Evolutionary conservation across 2,329 filamentous ascomycete species (phyloP).

Genomic region (Coniochaeta sp.): DNA sequence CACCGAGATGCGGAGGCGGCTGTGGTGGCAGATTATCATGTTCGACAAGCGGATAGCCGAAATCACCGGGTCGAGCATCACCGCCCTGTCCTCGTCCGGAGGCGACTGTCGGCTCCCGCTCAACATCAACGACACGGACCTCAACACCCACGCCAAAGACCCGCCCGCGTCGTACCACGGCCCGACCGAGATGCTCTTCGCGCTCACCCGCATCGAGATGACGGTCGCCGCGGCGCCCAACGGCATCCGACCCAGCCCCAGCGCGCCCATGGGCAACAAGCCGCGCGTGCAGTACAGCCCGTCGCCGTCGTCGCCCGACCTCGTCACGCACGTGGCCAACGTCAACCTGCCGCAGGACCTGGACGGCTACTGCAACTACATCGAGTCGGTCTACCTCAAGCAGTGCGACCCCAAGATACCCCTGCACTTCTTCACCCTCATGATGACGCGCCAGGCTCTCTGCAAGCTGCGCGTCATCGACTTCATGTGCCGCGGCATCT

Average conservation of each 20-base stretch:
- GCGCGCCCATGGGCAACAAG: constrained; percentile 7
- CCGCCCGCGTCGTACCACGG: constrained; percentile 38
- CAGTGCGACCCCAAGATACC: constrained; percentile 52
- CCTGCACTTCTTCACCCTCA: constrained; percentile 49
- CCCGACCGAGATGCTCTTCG: constrained; percentile 54
- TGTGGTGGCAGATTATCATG: constrained; percentile 66
- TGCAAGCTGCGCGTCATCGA: constrained; percentile 50
- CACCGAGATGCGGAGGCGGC: constrained; percentile 60
- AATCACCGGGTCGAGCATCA: constrained; percentile 52
- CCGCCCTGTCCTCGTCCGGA: constrained; percentile 41
- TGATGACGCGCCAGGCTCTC: constrained; percentile 48
- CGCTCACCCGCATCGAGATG: constrained; percentile 48
- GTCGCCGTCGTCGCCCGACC: constrained; percentile 31
- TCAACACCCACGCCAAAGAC: constrained; percentile 50
- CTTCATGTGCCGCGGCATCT: constrained; percentile 40
- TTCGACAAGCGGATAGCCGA: constrained; percentile 65
- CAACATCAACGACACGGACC: constrained; percentile 55
- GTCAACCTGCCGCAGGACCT: constrained; percentile 44
- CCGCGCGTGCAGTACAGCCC: constrained; percentile 21
- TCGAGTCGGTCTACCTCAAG: constrained; percentile 48
- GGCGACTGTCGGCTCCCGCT: constrained; percentile 50
- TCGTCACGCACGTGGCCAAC: constrained; percentile 40
- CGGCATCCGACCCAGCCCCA: constrained; percentile 20
- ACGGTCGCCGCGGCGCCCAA: constrained; percentile 45
- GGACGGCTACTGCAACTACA: constrained; percentile 45